Conservation (phyloP, 1,284 basidiomycete species). For the Ganoderma leucocontextum region DNA sequence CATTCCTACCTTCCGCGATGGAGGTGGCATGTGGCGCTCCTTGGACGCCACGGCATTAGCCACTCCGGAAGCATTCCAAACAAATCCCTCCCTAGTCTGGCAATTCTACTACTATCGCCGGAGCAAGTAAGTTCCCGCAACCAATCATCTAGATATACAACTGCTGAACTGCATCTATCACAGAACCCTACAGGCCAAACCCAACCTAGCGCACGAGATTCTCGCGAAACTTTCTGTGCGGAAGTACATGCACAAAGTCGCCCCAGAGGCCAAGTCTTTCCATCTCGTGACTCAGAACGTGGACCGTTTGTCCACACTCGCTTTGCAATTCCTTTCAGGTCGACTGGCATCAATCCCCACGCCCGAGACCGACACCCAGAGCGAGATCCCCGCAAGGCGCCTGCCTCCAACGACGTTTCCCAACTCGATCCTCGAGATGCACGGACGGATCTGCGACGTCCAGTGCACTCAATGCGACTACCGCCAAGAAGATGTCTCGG, state of each 20-base stretch:
- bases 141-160: background rate
- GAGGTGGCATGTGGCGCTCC: conserved; percentile 48
- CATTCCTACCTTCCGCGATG: conserved; percentile 21
- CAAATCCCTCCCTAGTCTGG: conserved; percentile 50
- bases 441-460: conserved; percentile 45
- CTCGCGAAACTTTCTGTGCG: conserved; percentile 42
- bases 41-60: conserved; percentile 47
- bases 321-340: conserved; percentile 27
- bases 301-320: conserved; percentile 46
- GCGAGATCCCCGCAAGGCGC: background rate
- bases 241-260: conserved; percentile 29
- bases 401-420: background rate
- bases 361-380: background rate
- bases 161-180: background rate
- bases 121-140: conserved; percentile 34
- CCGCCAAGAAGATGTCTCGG: conserved; percentile 30
- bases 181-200: conserved; percentile 41
- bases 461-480: conserved; percentile 30
- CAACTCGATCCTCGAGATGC: conserved; percentile 43
- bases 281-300: conserved; percentile 52
- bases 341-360: background rate
- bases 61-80: conserved; percentile 50
- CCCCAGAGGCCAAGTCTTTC: conserved; percentile 36
- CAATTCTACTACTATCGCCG: conserved; percentile 38
- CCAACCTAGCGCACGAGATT: conserved; percentile 47